Conservation (phyloP, 257 asterid genomes). For the Ligustrum vulgare region DNA sequence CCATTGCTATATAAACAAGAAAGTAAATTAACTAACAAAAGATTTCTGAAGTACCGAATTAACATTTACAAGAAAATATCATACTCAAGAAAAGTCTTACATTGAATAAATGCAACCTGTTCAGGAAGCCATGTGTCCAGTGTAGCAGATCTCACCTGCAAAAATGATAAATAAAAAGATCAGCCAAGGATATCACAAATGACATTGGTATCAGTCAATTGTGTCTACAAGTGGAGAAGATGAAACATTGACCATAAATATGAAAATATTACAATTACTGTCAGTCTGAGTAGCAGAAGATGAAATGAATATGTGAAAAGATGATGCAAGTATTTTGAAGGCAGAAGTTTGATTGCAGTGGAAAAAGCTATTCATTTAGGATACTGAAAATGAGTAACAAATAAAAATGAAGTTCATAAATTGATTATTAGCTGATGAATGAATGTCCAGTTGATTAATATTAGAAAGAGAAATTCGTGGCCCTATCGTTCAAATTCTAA, state of each 20-base stretch:
- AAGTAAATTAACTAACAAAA: slow-evolving; percentile 3
- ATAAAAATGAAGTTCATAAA: neutral
- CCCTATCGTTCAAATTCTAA: neutral
- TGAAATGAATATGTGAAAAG: slow-evolving; percentile 1
- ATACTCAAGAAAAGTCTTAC: slow-evolving; percentile 49
- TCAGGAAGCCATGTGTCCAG: slow-evolving; percentile 99
- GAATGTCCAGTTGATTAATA: slow-evolving; percentile 6
- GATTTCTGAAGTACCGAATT: neutral
- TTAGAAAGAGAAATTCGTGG: slow-evolving; percentile 5
- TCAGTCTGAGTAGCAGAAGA: slow-evolving; percentile 2
- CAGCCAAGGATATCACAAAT: slow-evolving; percentile 15
- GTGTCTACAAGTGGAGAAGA: neutral
- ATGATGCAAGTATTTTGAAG: slow-evolving; percentile 1
- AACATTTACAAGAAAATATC: slow-evolving; percentile 7
- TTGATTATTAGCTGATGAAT: slow-evolving; percentile 4
- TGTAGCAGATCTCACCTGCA: slow-evolving; percentile 97
- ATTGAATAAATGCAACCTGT: slow-evolving; percentile 93
- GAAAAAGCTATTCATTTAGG: slow-evolving; percentile 8
- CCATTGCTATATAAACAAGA: slow-evolving; percentile 70
- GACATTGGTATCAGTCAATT: slow-evolving; percentile 19
- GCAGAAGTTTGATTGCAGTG: slow-evolving; percentile 3
- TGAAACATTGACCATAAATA: slow-evolving; percentile 4
- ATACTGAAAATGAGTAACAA: slow-evolving; percentile 4
- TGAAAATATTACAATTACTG: neutral
- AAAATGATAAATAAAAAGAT: slow-evolving; percentile 22